Conservation (phyloP, 768 basidiomycete species). For the Lactarius sanguifluus region DNA sequence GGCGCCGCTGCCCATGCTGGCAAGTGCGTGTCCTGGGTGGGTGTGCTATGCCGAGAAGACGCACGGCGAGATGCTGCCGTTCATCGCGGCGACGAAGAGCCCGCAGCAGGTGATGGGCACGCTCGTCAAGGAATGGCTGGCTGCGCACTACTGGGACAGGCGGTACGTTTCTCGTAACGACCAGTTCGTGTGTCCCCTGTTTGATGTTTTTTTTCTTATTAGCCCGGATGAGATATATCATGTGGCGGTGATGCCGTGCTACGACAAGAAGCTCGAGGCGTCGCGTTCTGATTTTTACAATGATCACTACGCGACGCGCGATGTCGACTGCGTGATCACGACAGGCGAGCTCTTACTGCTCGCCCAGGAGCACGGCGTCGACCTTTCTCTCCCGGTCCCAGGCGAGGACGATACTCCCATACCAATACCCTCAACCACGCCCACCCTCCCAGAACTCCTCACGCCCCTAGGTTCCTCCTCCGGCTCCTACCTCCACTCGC, state of each 20-base stretch:
- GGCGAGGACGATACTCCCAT: constrained; percentile 46
- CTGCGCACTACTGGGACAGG: constrained; percentile 54
- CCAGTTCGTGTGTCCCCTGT: neutral
- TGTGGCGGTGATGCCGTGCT: constrained; percentile 98
- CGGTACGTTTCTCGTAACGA: constrained; percentile 49
- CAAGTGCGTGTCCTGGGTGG: constrained; percentile 98
- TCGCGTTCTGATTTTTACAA: constrained; percentile 92
- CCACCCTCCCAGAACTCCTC: constrained; percentile 66
- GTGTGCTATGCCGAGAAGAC: constrained; percentile 99
- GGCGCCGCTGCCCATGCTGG: constrained; percentile 78
- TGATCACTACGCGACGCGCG: constrained; percentile 75
- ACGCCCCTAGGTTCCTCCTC: constrained; percentile 83
- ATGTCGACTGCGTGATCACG: constrained; percentile 96
- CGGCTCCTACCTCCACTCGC: constrained; percentile 85
- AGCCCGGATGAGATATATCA: constrained; percentile 92
- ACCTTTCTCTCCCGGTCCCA: constrained; percentile 58
- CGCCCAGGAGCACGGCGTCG: constrained; percentile 79
- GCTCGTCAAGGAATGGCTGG: constrained; percentile 89
- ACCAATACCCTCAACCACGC: neutral
- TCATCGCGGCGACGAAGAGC: constrained; percentile 85
- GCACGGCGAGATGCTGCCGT: constrained; percentile 90
- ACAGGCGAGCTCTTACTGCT: constrained; percentile 91
- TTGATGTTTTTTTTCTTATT: constrained; percentile 1
- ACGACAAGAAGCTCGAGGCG: constrained; percentile 99
- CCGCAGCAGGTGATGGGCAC: constrained; percentile 95